These are phyloP conservation scores for Fusarium tricinctum DNA, from an alignment of 2,329 filamentous ascomycete genomes.

Conservation along the genomic window DNA sequence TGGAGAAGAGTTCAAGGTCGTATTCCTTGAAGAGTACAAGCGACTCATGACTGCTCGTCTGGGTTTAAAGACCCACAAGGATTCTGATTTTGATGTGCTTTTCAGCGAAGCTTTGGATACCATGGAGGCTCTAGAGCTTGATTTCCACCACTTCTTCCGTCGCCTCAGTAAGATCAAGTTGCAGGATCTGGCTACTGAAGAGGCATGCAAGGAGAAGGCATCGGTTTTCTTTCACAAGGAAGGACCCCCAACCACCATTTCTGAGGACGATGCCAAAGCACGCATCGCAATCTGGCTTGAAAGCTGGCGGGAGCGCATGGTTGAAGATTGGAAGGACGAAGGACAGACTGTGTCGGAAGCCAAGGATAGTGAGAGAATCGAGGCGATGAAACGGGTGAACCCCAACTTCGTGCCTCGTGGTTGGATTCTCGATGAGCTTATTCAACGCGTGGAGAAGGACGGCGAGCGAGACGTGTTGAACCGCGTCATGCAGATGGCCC, in stretches of 20 bases:
- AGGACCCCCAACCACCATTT: slow-evolving; percentile 70
- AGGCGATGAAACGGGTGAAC: slow-evolving; percentile 87
- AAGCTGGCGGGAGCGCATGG: slow-evolving; percentile 78
- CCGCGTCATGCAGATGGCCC: slow-evolving; percentile 83
- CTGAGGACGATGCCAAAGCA: slow-evolving; percentile 74
- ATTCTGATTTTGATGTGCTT: slow-evolving; percentile 82
- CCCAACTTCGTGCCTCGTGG: slow-evolving; percentile 92
- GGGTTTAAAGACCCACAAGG: slow-evolving; percentile 77
- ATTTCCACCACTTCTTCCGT: slow-evolving; percentile 96
- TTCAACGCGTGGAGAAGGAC: slow-evolving; percentile 87
- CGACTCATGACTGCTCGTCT: slow-evolving; percentile 84
- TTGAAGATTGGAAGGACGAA: slow-evolving; percentile 80
- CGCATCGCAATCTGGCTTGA: slow-evolving; percentile 84
- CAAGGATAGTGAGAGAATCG: slow-evolving; percentile 73
- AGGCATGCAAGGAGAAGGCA: slow-evolving; percentile 73
- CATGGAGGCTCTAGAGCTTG: slow-evolving; percentile 84
- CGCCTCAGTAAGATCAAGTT: slow-evolving; percentile 76
- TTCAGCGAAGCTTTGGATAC: slow-evolving; percentile 87
- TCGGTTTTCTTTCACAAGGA: slow-evolving; percentile 85
- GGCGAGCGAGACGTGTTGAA: slow-evolving; percentile 84
- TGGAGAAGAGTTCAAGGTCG: slow-evolving; percentile 88
- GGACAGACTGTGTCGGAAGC: slow-evolving; percentile 55
- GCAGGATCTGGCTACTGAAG: slow-evolving; percentile 73
- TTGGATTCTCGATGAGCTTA: slow-evolving; percentile 95
- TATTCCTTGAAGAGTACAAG: slow-evolving; percentile 92